Evolutionary conservation across 129 eudicot species (phyloP), one percentile per base, ranked within the genome.

Genomic region (Ambrosia artemisiifolia): DNA sequence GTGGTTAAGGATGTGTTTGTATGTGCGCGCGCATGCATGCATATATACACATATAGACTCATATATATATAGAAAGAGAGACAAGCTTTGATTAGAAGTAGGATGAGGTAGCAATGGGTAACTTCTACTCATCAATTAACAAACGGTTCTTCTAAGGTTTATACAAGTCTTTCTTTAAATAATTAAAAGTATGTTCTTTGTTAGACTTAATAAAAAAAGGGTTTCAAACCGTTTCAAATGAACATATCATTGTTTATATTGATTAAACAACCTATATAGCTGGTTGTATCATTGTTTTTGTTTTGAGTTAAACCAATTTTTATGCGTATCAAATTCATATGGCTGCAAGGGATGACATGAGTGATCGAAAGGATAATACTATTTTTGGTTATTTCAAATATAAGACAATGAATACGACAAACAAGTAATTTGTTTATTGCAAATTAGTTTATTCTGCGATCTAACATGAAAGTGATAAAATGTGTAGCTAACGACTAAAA

Each of bases 71-170:
- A 30, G 42, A 9, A 11, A n/a, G 17, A 65, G 17, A 69, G 1
- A 54, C 35, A 36, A 20, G 11, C 80, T 75, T 75, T 40, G 79
- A 75, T 75, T 75, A 75, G 67, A 75, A 75, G 79, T 43, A 35
- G 66, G 67, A 55, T 32, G 47, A 43, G 49, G 11, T 43, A 65
- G 43, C 11, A 42, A 63, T 64, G 9, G 32, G 61, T 75, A 66
- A 11, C 80, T 75, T 75, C 28, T 54, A 67, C 74, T 75, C 73
- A 8, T 75, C 80, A 75, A 75, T 19, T 75, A 75, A 54, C 38
- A 75, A 75, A 67, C 79, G 49, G 80, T 67, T 75, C 34, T 66
- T 75, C 19, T 28, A 75, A 75, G 80, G 40, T 56, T 75, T 17
- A 18, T 67, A 9, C 46, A 55, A 43, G 49, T 30, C 19, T 65